These are phyloP conservation scores for Agastache rugosa DNA, from an alignment of 257 asterid species.

Conservation along the genomic window DNA sequence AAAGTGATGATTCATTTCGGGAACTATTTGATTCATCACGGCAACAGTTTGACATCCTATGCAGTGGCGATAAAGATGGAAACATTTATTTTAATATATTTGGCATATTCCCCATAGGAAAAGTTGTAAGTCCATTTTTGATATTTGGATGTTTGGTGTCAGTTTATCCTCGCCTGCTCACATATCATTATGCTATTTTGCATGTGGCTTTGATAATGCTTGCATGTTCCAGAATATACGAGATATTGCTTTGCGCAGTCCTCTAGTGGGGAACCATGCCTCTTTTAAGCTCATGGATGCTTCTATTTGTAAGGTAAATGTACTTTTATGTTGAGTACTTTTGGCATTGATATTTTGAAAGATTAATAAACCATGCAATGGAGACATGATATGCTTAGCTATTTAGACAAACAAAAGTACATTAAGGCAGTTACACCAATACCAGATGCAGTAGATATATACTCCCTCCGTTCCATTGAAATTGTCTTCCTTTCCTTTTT, in stretches of 20 bases:
- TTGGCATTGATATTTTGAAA: slow-evolving; percentile 21
- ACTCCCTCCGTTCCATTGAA: too few species aligned
- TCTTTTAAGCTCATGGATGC: slow-evolving; percentile 66
- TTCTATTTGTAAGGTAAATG: slow-evolving; percentile 70
- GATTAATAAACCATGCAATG: slow-evolving; percentile 14
- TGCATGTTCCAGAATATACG: slow-evolving; percentile 68
- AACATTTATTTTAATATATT: slow-evolving; percentile 84
- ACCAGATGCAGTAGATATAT: background rate
- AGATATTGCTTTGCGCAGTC: slow-evolving; percentile 49
- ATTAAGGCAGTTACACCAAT: slow-evolving; percentile 4
- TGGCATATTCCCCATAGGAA: slow-evolving; percentile 95
- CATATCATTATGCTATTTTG: slow-evolving; percentile 30
- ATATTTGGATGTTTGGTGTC: slow-evolving; percentile 14
- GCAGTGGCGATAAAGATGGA: slow-evolving; percentile 97
- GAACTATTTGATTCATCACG: slow-evolving; percentile 88
- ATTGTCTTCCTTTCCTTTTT: too few species aligned
- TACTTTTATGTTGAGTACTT: slow-evolving; percentile 21
- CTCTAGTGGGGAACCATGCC: slow-evolving; percentile 45
- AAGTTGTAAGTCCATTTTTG: slow-evolving; percentile 68
- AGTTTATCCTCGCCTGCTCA: slow-evolving; percentile 24
- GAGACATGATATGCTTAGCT: background rate
- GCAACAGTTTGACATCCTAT: slow-evolving; percentile 79
- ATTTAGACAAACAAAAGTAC: slow-evolving; percentile 18
- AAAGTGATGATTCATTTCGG: slow-evolving; percentile 70
- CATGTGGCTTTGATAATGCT: slow-evolving; percentile 36